Evolutionary conservation across 495 filamentous ascomycete species (phyloP), one percentile per base, ranked within the genome.

Genomic region (Clohesyomyces aquaticus): DNA sequence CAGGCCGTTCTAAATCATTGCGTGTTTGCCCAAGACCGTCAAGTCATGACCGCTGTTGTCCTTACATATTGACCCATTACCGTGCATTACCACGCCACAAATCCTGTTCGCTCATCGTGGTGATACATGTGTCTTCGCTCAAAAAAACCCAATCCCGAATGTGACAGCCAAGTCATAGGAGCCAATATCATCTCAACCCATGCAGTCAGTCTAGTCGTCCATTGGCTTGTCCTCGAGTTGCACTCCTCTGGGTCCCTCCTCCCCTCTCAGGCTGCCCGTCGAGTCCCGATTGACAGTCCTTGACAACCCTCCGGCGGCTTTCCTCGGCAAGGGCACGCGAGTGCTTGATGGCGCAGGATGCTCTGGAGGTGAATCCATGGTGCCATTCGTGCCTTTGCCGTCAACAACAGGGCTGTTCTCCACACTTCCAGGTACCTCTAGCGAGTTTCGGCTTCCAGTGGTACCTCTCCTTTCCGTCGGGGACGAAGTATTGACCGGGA

Each of bases 161-260:
- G 19, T 29, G 22, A 41, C 28, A 41, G 32, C 3, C 32, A 38
- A 55, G 32, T 55, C 9, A 19, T 41, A n/a, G 12, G 3, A 23
- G 18, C 32, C 6, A 3, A 28, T 23, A 11, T 19, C 11, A 35
- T 12, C 29, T 55, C 3, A 16, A 16, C 38, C 43, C 51, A 16
- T n/a, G 28, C 16, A 6, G 29, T 9, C 28, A 42, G 9, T n/a
- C 73, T 80, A 92, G 76, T 94, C 88, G 74, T 93, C 88, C 90
- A 93, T 91, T 14, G 91, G 88, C 75, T 83, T 85, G 72, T 96
- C 91, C 59, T 86, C 87, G 75, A 96, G 81, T 57, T 86, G 88
- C 25, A 96, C 89, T 22, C 91, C 89, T 61, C 78, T 82, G 73
- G 54, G 58, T 25, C 58, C 72, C 32, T 57, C 71, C 23, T 70